Evolutionary conservation across 2,329 filamentous ascomycete genomes (phyloP), one percentile per base, ranked within the genome.

Genomic region (Aspergillus novoparasiticus): DNA sequence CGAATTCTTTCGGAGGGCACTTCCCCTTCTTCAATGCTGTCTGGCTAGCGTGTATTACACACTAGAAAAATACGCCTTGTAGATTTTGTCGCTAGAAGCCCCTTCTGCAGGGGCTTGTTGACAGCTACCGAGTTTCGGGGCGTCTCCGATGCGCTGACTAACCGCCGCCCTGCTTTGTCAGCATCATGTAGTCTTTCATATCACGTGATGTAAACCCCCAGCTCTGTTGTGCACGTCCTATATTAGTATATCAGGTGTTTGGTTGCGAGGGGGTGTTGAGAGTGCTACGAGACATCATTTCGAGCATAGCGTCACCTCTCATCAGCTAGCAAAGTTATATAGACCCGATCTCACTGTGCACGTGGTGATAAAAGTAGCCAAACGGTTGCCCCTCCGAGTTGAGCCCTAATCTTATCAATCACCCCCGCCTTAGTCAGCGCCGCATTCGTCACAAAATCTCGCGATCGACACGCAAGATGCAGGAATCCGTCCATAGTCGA

Each of bases 391-490:
- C 6, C 19, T n/a, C 57, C 14, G 21, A 41, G 6, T 23, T 26
- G 2, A 64, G 39, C 64, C 64, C 64, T 66, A 64, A 64, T 67
- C 65, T 65, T 45, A 67, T 67, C 65, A 51, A 67, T 67, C 63
- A 61, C 50, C 57, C 63, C 58, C 65, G 12, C 58, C 58, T 63
- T 54, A 63, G 60, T 67, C 62, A 65, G 59, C 64, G 23, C 55
- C 55, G 60, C n/a, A 46, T 45, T 48, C 55, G 61, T 43, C 39
- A 50, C 59, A 34, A 56, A 45, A 41, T 51, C 55, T 61, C 26
- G 34, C 28, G 39, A 34, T 62, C 56, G 56, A 57, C 32, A 39
- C 5, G 21, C 9, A 21, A 21, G 32, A 30, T 30, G 26, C 14
- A 54, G 30, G 16, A 34, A 39, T 34, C 12, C 11, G 6, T 55